phyloP scores from a whole-genome alignment of 2,329 filamentous ascomycete species.

The Xylariaceae sp. region DNA sequence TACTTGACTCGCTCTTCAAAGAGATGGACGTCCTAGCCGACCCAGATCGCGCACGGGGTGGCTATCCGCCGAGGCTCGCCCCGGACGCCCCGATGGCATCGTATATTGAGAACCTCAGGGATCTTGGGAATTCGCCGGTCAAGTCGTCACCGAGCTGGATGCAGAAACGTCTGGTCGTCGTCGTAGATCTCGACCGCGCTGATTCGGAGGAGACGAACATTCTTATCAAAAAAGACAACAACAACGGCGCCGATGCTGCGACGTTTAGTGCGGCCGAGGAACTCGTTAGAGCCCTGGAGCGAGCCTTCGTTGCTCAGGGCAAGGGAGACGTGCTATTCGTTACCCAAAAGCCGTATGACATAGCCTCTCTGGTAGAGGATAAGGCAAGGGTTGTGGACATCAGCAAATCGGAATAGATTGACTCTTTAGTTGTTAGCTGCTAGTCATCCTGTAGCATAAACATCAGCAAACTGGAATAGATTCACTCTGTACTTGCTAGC shows the following conservation, averaged over 20 bases:
- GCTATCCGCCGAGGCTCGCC: too few relatives aligned
- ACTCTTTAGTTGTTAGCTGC: too few relatives aligned
- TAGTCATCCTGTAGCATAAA: not conserved
- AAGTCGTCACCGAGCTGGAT: not conserved
- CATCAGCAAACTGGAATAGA: not conserved
- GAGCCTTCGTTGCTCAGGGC: not conserved
- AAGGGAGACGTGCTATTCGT: conserved; percentile 1
- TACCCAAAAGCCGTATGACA: not conserved
- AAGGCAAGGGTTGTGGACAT: not conserved
- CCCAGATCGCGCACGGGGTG: too few relatives aligned
- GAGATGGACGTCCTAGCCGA: too few relatives aligned
- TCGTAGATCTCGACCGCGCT: not conserved
- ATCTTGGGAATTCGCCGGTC: not conserved
- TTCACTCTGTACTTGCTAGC: not conserved
- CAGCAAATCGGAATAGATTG: not conserved
- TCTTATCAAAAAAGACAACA: too few relatives aligned
- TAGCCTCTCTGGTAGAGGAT: not conserved
- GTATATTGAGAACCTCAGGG: too few relatives aligned
- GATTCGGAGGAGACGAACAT: not conserved
- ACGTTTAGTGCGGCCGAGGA: not conserved
- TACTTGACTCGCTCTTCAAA: too few relatives aligned
- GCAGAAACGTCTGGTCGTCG: not conserved
- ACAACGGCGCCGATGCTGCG: not conserved
- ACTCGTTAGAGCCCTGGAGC: not conserved
- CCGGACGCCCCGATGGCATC: too few relatives aligned